Conservation (phyloP, 306 rosid genomes). For the Castanea sativa region DNA sequence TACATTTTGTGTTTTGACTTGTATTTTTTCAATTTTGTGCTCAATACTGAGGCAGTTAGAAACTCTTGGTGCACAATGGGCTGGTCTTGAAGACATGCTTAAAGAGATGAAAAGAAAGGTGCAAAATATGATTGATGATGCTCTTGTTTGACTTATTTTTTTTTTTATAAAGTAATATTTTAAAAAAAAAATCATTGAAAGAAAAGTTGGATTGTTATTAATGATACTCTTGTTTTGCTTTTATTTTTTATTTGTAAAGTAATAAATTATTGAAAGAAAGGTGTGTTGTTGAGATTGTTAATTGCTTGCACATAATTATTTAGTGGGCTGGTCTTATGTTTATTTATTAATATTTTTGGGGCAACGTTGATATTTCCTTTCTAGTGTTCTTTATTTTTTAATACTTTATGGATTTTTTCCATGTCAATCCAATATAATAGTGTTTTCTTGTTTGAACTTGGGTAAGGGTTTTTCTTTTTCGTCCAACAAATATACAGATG, state of each 20-base stretch:
- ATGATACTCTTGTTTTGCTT: neutral
- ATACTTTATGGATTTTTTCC: neutral
- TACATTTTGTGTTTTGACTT: conserved; percentile 14
- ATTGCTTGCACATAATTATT: neutral
- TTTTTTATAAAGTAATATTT: neutral
- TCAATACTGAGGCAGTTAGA: conserved; percentile 90
- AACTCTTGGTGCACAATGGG: conserved; percentile 96
- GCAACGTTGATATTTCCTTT: neutral
- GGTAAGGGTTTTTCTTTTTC: neutral
- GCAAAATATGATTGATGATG: conserved; percentile 2
- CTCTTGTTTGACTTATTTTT: neutral
- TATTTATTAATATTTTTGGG: neutral
- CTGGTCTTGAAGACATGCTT: conserved; percentile 99
- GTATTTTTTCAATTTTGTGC: conserved; percentile 23
- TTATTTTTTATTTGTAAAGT: neutral
- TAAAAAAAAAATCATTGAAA: no score
- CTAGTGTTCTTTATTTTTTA: neutral
- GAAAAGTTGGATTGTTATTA: neutral
- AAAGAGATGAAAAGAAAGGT: conserved; percentile 99
- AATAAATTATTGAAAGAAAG: no score
- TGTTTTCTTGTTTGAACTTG: neutral
- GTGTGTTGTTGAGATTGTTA: neutral
- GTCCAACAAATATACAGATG: neutral
- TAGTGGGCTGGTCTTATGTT: neutral
- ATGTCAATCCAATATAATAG: neutral